Conservation (phyloP, 805 yeast species). For the Schizosaccharomyces octosporus region DNA sequence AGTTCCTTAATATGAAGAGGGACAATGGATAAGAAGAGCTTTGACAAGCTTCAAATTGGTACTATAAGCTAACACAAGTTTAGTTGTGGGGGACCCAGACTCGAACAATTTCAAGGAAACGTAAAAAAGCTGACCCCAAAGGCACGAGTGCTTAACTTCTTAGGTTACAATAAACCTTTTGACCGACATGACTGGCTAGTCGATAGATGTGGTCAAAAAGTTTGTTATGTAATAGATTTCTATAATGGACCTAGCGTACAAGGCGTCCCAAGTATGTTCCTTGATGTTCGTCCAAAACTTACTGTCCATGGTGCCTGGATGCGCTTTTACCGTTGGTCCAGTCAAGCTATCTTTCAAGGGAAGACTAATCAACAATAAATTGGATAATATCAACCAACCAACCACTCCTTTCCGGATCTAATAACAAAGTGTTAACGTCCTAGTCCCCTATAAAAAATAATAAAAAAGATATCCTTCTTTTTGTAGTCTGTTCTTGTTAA, state of each 20-base stretch:
- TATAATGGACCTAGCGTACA: slow-evolving; percentile 31
- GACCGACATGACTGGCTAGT: slow-evolving; percentile 92
- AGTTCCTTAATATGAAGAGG: not conserved
- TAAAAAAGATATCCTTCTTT: too few species aligned
- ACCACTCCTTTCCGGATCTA: not conserved
- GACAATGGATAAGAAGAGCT: too few species aligned
- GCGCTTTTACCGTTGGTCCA: slow-evolving; percentile 14
- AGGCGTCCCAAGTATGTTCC: slow-evolving; percentile 34
- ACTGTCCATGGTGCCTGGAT: slow-evolving; percentile 55
- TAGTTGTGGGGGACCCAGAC: slow-evolving; percentile 59
- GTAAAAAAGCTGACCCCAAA: slow-evolving; percentile 66
- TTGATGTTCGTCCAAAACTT: slow-evolving; percentile 83
- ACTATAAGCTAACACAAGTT: not conserved
- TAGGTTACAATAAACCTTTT: slow-evolving; percentile 58
- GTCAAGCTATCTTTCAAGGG: not conserved
- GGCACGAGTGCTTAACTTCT: slow-evolving; percentile 40
- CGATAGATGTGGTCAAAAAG: slow-evolving; percentile 55
- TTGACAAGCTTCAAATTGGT: too few species aligned
- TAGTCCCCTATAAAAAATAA: too few species aligned
- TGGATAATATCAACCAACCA: too few species aligned
- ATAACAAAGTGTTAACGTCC: too few species aligned
- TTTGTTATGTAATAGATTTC: slow-evolving; percentile 85
- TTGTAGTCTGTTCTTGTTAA: too few species aligned
- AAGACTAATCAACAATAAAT: not conserved
- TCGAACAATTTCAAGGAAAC: slow-evolving; percentile 76